Base-by-base conservation (phyloP, 768 basidiomycete species). In the Royoungia palumana region DNA sequence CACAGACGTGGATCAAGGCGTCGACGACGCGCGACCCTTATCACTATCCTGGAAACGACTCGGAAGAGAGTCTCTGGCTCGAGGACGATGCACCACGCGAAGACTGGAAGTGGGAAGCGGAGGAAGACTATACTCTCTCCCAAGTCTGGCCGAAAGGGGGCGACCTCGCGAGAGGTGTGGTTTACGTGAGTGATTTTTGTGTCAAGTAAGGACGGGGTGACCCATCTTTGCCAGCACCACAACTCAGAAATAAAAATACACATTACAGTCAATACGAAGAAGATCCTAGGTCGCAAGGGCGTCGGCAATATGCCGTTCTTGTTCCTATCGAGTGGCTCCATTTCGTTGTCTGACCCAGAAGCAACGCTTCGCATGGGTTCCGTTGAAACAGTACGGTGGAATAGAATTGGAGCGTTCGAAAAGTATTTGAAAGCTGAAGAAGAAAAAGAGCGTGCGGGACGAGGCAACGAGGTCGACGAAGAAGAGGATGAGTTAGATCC, bases 91-190 rank as follows among this genome's bases (percentile, higher is more conserved):
- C 68, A 2, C 71, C 69, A 32, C 70, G 74, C 0, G 74, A 74
- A 6, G 74, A 71, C 9, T 86, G 84, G 79, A 74, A 71, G 35
- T 88, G 85, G 86, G 77, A 81, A 43, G 77, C 80, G 3, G 87
- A 88, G 59, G 82, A 85, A 57, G 85, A 86, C 52, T 75, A 78
- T 41, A 77, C 77, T 0, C 62, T 88, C 13, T 73, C 61, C 8
- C 77, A 81, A 57, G 78, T 78, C 5, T 89, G 85, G 83, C 72
- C 75, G 0, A 65, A 70, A 5, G 66, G 69, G 1, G 68, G 67
- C 2, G 73, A 73, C 40, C 73, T 69, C 7, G 48, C 62, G 30
- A 50, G 77, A 11, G 86, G 74, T 2, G 77, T 88, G 30, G 65
- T 83, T 46, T 88, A 87, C 59, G 86, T 88, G 58, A 50, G 83